Evolutionary conservation across 2,329 filamentous ascomycete genomes (phyloP), one percentile per base, ranked within the genome.

Genomic region (Scopulariopsis brevicaulis): DNA sequence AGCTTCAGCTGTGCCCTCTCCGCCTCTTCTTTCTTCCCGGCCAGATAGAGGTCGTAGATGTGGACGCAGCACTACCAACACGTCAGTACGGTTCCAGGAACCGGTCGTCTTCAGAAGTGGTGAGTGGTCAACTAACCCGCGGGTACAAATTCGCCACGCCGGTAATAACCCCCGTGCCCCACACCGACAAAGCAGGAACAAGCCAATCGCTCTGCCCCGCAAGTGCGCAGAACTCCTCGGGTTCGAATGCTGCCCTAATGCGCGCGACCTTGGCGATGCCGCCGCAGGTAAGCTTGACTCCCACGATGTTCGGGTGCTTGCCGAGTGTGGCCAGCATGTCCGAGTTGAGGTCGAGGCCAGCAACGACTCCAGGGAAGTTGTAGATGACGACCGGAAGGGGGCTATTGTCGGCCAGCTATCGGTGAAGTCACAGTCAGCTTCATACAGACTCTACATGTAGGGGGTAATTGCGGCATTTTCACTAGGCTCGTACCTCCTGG

Each of bases 121-220:
- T 43, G 22, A 24, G 46, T 11, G 3, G 20, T 48, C 20, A 5
- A 32, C 50, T 72, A 0, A 78, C 77, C 69, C 77, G 78, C 15
- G 82, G 82, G 61, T 80, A 84, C 12, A 86, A 68, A 64, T 87
- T 86, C 34, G 76, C 84, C 59, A 86, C 79, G 10, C 83, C 84
- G 0, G 83, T 82, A 61, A 87, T 82, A 59, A 78, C 81, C 11
- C 84, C 84, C 1, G 77, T 77, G 22, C 78, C 79, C 12, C 84
- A 83, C 10, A 79, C 77, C 1, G 77, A 74, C 57, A 87, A 66
- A 0, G 80, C 82, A 3, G 81, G 82, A 43, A 86, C 72, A 25
- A 90, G 70, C 71, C 89, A 91, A 65, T 91, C 87, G 6, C 82
- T 84, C 73, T 90, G 86, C 0, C 88, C 88, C 1, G 85, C 86